Base-by-base conservation (phyloP, 306 rosid genomes). In the Dalbergia oliveri region DNA sequence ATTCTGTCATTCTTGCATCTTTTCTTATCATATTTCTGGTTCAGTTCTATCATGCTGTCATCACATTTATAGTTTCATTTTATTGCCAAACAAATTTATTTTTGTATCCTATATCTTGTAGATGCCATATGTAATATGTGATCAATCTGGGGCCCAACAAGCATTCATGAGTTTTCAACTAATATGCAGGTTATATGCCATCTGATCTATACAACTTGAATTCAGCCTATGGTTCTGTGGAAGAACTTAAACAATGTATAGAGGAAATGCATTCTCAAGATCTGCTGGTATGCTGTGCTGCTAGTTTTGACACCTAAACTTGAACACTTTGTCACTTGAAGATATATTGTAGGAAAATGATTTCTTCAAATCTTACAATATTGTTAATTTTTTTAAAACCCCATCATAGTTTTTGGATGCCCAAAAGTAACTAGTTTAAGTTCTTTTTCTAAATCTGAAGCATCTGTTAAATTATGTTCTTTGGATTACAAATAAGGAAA, bases 201-300 rank as follows among this genome's bases (percentile, higher is more conserved):
- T 88, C 93, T 68, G 97, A 91, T 82, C 91, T 91, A 34, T 91
- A 91, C 93, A 89, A 89, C 85, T 82, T 91, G 89, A 91, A 91
- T 88, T 91, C 96, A 11, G 79, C 90, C 54, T 89, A 91, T 82
- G 97, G 93, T 81, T 70, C 97, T 39, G 80, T 65, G 79, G 97
- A 91, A 31, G 97, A 91, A 81, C 93, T 89, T 83, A 86, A 88
- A 81, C 34, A 79, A 78, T 91, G 97, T 76, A 86, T 91, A 81
- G 85, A 80, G 53, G 93, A 91, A 82, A 66, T 89, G 88, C 97
- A 91, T 91, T 83, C 92, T 67, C 97, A 88, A 3, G 87, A 85
- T 75, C 81, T 89, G 72, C 87, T 91, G 92, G 93, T 89, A 83
- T 77, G 90, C 70, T 58, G 39, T 76, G 54, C 62, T 78, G 70